Conservation (phyloP, 2,329 filamentous ascomycete species). For the Epichloe festucae region DNA sequence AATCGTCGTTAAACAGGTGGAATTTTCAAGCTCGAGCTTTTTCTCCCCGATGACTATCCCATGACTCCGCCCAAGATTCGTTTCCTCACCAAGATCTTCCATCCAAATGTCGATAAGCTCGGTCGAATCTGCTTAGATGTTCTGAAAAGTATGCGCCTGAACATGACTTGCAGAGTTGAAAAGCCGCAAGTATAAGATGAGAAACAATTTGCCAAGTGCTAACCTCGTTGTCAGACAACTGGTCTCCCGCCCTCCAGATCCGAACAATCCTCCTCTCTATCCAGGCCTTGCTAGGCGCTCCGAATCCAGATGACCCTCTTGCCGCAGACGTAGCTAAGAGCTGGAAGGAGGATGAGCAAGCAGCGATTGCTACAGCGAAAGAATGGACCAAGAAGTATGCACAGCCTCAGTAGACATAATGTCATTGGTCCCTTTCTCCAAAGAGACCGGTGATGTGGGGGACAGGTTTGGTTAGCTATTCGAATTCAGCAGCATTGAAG, state of each 20-base stretch:
- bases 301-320: slow-evolving; percentile 96
- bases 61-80: slow-evolving; percentile 99
- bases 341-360: slow-evolving; percentile 93
- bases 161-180: not conserved
- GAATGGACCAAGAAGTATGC: slow-evolving; percentile 88
- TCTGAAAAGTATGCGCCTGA: slow-evolving; percentile 62
- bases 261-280: slow-evolving; percentile 97
- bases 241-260: slow-evolving; percentile 96
- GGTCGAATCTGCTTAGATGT: slow-evolving; percentile 96
- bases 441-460: not conserved
- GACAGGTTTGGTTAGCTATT: not conserved
- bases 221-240: slow-evolving; percentile 58
- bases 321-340: slow-evolving; percentile 94
- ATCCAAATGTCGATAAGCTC: slow-evolving; percentile 96
- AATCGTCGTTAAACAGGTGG: slow-evolving; percentile 36
- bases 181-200: not conserved
- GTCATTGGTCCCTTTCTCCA: not conserved
- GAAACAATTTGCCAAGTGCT: not conserved
- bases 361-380: slow-evolving; percentile 80
- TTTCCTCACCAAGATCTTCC: slow-evolving; percentile 98
- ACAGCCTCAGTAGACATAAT: slow-evolving; percentile 25
- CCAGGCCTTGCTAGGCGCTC: slow-evolving; percentile 87
- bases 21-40: slow-evolving; percentile 92
- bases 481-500: slow-evolving; percentile 4
- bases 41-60: slow-evolving; percentile 95